Conservation (phyloP, 495 filamentous ascomycete species). For the Trichocladium antarcticum region DNA sequence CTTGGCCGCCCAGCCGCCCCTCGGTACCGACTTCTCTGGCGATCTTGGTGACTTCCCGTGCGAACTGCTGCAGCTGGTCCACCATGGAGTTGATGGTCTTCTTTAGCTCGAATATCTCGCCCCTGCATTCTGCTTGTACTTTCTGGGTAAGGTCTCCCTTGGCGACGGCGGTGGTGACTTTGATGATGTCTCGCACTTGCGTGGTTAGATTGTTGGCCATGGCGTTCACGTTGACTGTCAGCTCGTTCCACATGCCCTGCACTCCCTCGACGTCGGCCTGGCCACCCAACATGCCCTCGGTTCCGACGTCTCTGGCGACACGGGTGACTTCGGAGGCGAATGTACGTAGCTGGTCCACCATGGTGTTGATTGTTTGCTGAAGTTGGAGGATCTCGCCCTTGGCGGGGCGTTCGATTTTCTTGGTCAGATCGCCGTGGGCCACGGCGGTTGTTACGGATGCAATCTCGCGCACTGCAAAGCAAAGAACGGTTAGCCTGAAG, state of each 20-base stretch:
- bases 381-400: conserved; percentile 92
- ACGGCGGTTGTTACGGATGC: conserved; percentile 93
- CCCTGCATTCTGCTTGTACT: conserved; percentile 91
- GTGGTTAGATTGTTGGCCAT: conserved; percentile 97
- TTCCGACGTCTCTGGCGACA: conserved; percentile 93
- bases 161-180: conserved; percentile 95
- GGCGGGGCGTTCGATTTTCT: conserved; percentile 91
- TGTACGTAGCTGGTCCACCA: conserved; percentile 95
- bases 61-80: conserved; percentile 92
- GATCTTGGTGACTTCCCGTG: conserved; percentile 95
- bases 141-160: conserved; percentile 95
- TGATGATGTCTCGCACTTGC: conserved; percentile 96
- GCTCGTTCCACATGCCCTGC: conserved; percentile 82
- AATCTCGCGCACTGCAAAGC: conserved; percentile 85
- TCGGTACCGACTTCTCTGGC: conserved; percentile 96
- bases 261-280: conserved; percentile 90
- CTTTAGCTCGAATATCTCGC: conserved; percentile 91
- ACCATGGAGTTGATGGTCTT: conserved; percentile 99
- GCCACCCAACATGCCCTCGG: conserved; percentile 91
- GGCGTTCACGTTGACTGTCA: conserved; percentile 96
- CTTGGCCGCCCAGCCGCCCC: conserved; percentile 88
- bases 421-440: conserved; percentile 88
- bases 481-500: conserved; percentile 8
- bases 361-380: conserved; percentile 96
- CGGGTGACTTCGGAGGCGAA: conserved; percentile 96